Conservation (phyloP, 768 basidiomycete genomes). For the Gloeostereum incarnatum region DNA sequence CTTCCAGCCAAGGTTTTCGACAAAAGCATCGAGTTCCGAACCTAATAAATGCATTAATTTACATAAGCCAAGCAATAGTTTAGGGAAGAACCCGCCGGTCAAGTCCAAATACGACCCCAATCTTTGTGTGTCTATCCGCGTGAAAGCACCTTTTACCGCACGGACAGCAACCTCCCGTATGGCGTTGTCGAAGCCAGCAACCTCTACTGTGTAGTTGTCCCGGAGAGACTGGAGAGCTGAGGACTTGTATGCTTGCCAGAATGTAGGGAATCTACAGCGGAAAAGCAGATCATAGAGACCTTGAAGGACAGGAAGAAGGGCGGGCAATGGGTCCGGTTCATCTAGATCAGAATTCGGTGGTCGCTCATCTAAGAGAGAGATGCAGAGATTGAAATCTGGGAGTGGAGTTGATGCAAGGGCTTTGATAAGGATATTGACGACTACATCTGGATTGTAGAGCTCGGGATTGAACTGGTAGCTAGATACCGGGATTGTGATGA, state of each 20-base stretch:
- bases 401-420: conserved; percentile 76
- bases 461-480: conserved; percentile 97
- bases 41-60: conserved; percentile 23
- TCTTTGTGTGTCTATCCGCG: conserved; percentile 56
- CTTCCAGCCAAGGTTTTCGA: conserved; percentile 61
- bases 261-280: conserved; percentile 81
- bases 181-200: conserved; percentile 76
- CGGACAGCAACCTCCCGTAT: conserved; percentile 69
- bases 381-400: conserved; percentile 91
- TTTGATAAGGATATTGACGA: conserved; percentile 92
- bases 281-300: conserved; percentile 62
- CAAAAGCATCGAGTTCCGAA: conserved; percentile 46
- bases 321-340: conserved; percentile 74
- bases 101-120: conserved; percentile 67
- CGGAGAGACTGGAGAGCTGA: conserved; percentile 61
- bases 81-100: conserved; percentile 30
- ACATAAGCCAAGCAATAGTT: background rate
- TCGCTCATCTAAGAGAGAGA: conserved; percentile 84
- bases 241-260: conserved; percentile 73
- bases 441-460: conserved; percentile 87
- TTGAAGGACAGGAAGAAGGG: conserved; percentile 60
- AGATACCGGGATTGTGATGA: background rate
- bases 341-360: conserved; percentile 45
- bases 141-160: conserved; percentile 73
- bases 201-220: conserved; percentile 83